Conservation (phyloP, 2,329 filamentous ascomycete genomes). For the Nannizzia gypsea region DNA sequence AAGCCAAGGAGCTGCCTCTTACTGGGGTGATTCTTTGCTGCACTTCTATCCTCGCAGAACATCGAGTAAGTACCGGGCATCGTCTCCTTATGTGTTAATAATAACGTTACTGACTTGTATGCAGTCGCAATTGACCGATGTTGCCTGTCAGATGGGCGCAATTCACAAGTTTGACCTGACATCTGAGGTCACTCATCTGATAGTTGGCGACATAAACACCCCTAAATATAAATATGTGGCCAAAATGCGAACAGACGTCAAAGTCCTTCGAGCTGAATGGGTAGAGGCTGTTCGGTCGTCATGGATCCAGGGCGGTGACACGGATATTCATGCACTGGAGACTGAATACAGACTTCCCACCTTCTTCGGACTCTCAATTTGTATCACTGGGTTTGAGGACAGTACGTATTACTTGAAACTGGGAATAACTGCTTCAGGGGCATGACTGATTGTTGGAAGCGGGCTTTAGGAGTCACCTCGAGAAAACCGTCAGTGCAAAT, state of each 20-base stretch:
- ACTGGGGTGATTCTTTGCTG: constrained; percentile 70
- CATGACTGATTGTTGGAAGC: constrained; percentile 1
- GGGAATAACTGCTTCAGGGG: neutral
- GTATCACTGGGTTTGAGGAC: constrained; percentile 59
- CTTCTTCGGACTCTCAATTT: constrained; percentile 47
- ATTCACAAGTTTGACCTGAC: constrained; percentile 82
- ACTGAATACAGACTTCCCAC: constrained; percentile 37
- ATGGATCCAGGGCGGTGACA: constrained; percentile 69
- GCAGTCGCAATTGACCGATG: constrained; percentile 31
- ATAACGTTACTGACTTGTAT: neutral
- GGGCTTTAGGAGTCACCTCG: constrained; percentile 54
- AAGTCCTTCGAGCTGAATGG: constrained; percentile 71
- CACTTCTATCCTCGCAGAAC: constrained; percentile 69
- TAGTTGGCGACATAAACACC: constrained; percentile 80
- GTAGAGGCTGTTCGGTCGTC: constrained; percentile 64
- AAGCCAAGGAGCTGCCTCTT: constrained; percentile 52
- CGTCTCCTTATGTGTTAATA: neutral
- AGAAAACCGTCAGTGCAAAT: constrained; percentile 53
- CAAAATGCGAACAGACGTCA: constrained; percentile 73
- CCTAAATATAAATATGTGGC: constrained; percentile 94
- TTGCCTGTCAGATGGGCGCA: constrained; percentile 70
- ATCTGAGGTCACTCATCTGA: constrained; percentile 87
- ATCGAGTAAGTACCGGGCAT: constrained; percentile 48
- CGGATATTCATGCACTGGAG: constrained; percentile 62
- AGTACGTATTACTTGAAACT: constrained; percentile 31